A percentile compares a stretch with the other conserved stretches of the same genome.
Conservation (phyloP, 2,329 filamentous ascomycete genomes). For the Pseudopithomyces maydicus region DNA sequence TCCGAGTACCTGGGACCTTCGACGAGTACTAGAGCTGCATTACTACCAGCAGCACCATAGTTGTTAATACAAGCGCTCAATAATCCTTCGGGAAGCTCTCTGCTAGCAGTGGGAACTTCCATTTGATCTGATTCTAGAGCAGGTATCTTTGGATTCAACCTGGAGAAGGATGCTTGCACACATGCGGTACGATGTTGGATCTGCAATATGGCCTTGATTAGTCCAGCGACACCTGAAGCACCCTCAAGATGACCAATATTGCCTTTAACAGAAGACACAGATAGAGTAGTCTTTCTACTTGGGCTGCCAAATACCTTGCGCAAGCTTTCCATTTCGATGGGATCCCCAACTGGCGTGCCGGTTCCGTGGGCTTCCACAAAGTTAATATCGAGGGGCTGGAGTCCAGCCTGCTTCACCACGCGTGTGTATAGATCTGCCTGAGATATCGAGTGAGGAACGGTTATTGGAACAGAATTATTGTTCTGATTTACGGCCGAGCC, state of each 20-base stretch:
- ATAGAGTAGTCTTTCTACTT: neutral
- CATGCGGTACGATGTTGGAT: constrained; percentile 18
- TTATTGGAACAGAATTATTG: constrained; percentile 11
- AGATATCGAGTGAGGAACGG: constrained; percentile 13
- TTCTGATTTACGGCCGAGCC: constrained; percentile 18
- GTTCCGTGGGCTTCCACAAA: constrained; percentile 26
- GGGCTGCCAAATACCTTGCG: constrained; percentile 18
- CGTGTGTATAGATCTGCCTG: constrained; percentile 10
- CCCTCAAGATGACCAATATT: constrained; percentile 43
- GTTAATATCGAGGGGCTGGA: constrained; percentile 8
- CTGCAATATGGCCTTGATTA: constrained; percentile 29
- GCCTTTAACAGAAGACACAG: constrained; percentile 40
- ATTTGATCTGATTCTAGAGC: constrained; percentile 12
- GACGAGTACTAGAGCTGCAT: constrained; percentile 17
- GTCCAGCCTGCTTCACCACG: neutral
- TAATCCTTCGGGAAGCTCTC: no score
- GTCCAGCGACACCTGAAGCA: constrained; percentile 36
- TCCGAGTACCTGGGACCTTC: neutral
- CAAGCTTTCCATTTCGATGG: constrained; percentile 23
- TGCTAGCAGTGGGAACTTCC: no score
- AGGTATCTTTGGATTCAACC: constrained; percentile 25
- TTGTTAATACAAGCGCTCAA: neutral
- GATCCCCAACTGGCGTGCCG: constrained; percentile 26
- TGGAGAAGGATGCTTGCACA: constrained; percentile 20
- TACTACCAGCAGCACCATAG: constrained; percentile 41